phyloP scores from a whole-genome alignment of 345 rosid genomes.

The Populus tremula region DNA sequence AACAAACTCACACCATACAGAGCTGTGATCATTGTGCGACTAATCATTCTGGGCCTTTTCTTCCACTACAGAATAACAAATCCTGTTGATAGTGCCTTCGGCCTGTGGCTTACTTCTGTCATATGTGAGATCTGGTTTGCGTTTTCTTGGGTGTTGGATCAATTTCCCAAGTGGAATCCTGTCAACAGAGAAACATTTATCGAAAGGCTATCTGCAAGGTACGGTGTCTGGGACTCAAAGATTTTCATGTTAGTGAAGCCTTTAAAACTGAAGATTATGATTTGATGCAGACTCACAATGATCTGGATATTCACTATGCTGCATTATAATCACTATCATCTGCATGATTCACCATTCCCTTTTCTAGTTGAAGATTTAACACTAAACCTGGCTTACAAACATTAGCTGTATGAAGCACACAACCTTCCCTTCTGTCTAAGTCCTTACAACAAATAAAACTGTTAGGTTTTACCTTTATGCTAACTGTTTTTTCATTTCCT shows the following conservation, averaged over 20 bases:
- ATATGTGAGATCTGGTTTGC: constrained; percentile 99
- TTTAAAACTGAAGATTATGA: background rate
- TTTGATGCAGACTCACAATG: background rate
- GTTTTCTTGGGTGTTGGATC: constrained; percentile 97
- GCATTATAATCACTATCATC: background rate
- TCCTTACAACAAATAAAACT: background rate
- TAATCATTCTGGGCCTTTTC: constrained; percentile 82
- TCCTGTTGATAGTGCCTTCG: constrained; percentile 88
- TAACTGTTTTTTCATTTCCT: background rate
- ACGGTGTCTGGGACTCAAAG: constrained; percentile 5
- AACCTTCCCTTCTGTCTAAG: background rate
- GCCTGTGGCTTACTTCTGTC: constrained; percentile 89
- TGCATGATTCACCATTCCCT: background rate
- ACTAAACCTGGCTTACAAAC: background rate
- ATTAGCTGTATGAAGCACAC: background rate
- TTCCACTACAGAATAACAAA: constrained; percentile 86
- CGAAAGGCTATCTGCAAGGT: constrained; percentile 87
- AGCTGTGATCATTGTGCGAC: constrained; percentile 64
- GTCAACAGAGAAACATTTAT: constrained; percentile 61
- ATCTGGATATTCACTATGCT: background rate
- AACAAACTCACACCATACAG: constrained; percentile 77
- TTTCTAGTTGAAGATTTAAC: background rate
- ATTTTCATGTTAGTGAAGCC: background rate
- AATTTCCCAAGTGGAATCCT: constrained; percentile 98
- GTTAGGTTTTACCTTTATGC: background rate